phyloP scores from a whole-genome alignment of 2,329 filamentous ascomycete genomes.

The Neopestalotiopsis sp. region DNA sequence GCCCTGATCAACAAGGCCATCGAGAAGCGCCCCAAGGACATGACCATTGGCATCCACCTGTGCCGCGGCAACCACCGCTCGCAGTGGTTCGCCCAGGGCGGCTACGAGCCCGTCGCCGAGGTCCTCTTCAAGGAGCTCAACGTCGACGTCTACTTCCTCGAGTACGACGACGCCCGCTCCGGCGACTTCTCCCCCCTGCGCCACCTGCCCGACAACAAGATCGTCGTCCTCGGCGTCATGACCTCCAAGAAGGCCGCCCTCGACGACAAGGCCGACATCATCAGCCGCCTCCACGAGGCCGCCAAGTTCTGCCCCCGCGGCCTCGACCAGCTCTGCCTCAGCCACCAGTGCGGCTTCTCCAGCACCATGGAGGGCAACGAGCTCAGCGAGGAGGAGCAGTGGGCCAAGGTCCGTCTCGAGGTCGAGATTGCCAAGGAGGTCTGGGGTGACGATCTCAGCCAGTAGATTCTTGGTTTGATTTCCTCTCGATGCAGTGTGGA shows the following conservation, averaged over 20 bases:
- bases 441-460: slow-evolving; percentile 53
- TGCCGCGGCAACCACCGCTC: slow-evolving; percentile 63
- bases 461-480: slow-evolving; percentile 22
- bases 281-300: slow-evolving; percentile 49
- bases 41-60: slow-evolving; percentile 62
- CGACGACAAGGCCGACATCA: slow-evolving; percentile 50
- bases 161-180: slow-evolving; percentile 62
- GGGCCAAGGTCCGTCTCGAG: slow-evolving; percentile 60
- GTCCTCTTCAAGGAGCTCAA: slow-evolving; percentile 62
- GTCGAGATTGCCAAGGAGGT: slow-evolving; percentile 63
- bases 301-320: slow-evolving; percentile 54
- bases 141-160: slow-evolving; percentile 64
- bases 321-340: slow-evolving; percentile 60
- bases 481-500: neutral
- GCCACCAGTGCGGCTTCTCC: slow-evolving; percentile 64
- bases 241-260: slow-evolving; percentile 62
- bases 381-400: slow-evolving; percentile 61
- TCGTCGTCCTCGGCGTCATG: slow-evolving; percentile 62
- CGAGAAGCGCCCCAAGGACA: slow-evolving; percentile 55
- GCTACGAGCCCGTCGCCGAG: slow-evolving; percentile 63
- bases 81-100: slow-evolving; percentile 63
- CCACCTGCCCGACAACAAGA: slow-evolving; percentile 59
- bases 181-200: slow-evolving; percentile 61
- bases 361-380: slow-evolving; percentile 63
- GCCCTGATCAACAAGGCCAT: slow-evolving; percentile 61